These are phyloP conservation scores for Zasmidium citrigriseum DNA, from an alignment of 2,329 filamentous ascomycete species.

Conservation along the genomic window DNA sequence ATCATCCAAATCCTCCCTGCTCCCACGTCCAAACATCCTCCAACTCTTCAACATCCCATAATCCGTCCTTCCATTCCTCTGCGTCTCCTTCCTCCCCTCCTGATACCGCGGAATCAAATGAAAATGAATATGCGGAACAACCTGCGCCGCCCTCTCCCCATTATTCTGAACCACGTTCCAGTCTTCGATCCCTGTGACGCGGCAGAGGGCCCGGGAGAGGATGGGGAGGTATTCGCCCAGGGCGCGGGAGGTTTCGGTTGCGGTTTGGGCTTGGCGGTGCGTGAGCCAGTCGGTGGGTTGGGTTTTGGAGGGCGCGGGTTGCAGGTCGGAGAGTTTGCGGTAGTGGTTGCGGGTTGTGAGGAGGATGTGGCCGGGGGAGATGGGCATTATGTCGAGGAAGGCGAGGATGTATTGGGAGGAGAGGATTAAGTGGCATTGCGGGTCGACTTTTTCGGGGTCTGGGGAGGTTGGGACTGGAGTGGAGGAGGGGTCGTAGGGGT, in stretches of 20 bases:
- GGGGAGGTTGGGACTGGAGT: slow-evolving; percentile 33
- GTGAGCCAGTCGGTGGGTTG: slow-evolving; percentile 19
- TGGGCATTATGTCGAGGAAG: slow-evolving; percentile 91
- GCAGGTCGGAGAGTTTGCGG: slow-evolving; percentile 73
- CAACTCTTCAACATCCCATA: slow-evolving; percentile 58
- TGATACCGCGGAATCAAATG: slow-evolving; percentile 80
- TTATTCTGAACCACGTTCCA: slow-evolving; percentile 99
- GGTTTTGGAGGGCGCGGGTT: slow-evolving; percentile 15
- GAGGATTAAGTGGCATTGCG: slow-evolving; percentile 64
- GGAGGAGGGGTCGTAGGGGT: slow-evolving; percentile 45
- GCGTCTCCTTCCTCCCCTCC: slow-evolving; percentile 55
- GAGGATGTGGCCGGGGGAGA: slow-evolving; percentile 79
- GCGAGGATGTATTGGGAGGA: slow-evolving; percentile 77
- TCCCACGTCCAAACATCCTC: slow-evolving; percentile 79
- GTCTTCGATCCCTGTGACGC: slow-evolving; percentile 70
- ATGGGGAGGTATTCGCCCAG: slow-evolving; percentile 63
- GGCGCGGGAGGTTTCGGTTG: slow-evolving; percentile 26
- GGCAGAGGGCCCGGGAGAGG: slow-evolving; percentile 69
- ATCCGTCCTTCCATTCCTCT: slow-evolving; percentile 51
- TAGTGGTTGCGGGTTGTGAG: slow-evolving; percentile 77
- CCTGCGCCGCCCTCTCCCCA: slow-evolving; percentile 81
- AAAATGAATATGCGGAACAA: slow-evolving; percentile 91
- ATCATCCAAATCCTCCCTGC: slow-evolving; percentile 73
- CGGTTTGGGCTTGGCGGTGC: slow-evolving; percentile 17
- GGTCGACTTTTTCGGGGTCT: slow-evolving; percentile 34